A percentile compares a stretch with the other conserved stretches of the same genome.
These are phyloP conservation scores for Nemania sp. DNA, from an alignment of 2,329 filamentous ascomycete genomes.

Conservation along the genomic window DNA sequence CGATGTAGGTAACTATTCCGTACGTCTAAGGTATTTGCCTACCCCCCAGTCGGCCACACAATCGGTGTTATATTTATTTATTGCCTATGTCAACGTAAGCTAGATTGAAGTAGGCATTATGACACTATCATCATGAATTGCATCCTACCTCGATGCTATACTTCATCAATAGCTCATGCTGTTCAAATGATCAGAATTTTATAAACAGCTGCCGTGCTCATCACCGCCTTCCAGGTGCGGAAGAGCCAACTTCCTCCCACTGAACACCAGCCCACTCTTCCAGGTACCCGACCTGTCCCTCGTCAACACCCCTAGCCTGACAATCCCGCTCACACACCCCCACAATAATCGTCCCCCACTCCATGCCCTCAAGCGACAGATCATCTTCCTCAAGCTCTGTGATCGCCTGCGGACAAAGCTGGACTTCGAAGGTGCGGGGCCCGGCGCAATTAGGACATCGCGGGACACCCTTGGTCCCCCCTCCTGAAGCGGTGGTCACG, in stretches of 20 bases:
- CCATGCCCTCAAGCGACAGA: conserved; percentile 82
- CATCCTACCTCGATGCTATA: not conserved
- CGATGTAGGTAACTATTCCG: too few relatives aligned
- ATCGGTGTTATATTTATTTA: too few relatives aligned
- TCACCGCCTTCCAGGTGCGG: conserved; percentile 28
- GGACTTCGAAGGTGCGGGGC: conserved; percentile 86
- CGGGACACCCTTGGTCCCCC: conserved; percentile 67
- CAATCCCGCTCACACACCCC: conserved; percentile 88
- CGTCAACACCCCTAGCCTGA: conserved; percentile 66
- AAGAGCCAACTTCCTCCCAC: conserved; percentile 80
- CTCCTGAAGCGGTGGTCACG: conserved; percentile 43
- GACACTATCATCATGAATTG: not conserved
- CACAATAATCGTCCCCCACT: conserved; percentile 94
- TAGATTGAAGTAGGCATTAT: too few relatives aligned
- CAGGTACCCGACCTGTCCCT: conserved; percentile 78
- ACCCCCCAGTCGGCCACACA: too few relatives aligned
- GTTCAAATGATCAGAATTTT: not conserved
- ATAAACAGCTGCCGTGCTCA: not conserved
- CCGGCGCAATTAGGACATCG: conserved; percentile 81
- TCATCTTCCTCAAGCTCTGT: conserved; percentile 85
- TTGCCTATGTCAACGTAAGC: too few relatives aligned
- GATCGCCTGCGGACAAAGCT: conserved; percentile 92
- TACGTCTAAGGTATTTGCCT: too few relatives aligned
- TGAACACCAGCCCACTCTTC: conserved; percentile 99
- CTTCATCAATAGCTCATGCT: not conserved